Base-by-base conservation (phyloP, 2,329 filamentous ascomycete genomes). In the Elsinoe arachidis region DNA sequence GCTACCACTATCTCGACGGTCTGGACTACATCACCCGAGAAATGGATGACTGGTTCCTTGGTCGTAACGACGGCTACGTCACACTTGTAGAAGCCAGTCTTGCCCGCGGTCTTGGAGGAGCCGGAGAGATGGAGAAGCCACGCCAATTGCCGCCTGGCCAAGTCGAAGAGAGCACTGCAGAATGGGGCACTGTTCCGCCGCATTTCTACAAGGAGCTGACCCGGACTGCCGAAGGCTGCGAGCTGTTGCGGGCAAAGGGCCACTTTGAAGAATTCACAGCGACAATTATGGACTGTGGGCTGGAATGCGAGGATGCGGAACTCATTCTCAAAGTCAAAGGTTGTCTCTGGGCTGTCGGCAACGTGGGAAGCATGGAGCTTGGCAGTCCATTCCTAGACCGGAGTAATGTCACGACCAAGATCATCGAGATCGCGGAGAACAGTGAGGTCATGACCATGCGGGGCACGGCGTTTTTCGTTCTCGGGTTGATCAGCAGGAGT, bases 31-130 rank as follows among this genome's bases (percentile, higher is more conserved):
- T 99, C 71, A 96, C 91, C 61, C 93, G 95, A 68, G 95, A 99
- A 70, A 99, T 99, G 93, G 93, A 99, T 64, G 95, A 99, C 73
- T 99, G 93, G 93, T 99, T 97, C 68, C 78, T 99, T 15, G 93
- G 93, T 12, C 85, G 93, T 44, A 99, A 99, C 68, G 92, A 99
- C 69, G 86, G 85, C n/a, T 99, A 99, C 64, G 93, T 99, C 53
- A 82, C 84, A 37, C 81, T 97, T 39, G 92, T 99, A 39, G 93
- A 99, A 71, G 93, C 95, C n/a, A 95, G 91, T 56, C 79, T 99
- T 54, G 90, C 91, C 33, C 85, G 90, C 60, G 87, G 91, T 0
- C 91, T 96, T 63, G 78, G 84, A n/a, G 74, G 78, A 57, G 67
- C 74, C 14, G 78, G 84, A 15, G 74, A 77, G 56, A 67, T 74